A percentile compares a stretch with the other conserved stretches of the same genome.
Evolutionary conservation across 345 rosid species (phyloP).

Genomic region (Trapa bicornis): DNA sequence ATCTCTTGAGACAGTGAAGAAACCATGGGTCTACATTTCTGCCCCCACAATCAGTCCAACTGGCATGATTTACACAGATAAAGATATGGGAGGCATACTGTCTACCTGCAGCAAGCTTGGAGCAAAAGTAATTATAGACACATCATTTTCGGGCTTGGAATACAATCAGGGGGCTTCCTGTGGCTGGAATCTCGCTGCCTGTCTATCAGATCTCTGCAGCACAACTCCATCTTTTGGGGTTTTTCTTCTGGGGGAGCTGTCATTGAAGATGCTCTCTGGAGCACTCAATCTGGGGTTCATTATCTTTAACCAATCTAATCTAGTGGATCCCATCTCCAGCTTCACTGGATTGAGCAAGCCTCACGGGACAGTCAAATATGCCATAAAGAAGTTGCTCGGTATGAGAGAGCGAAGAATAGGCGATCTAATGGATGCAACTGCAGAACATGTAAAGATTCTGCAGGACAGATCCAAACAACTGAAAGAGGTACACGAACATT

Average conservation of each 20-base stretch:
- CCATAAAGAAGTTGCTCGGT: slow-evolving; percentile 70
- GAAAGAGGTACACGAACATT: slow-evolving; percentile 51
- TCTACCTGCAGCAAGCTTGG: slow-evolving; percentile 58
- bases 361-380: slow-evolving; percentile 69
- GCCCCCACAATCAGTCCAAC: slow-evolving; percentile 90
- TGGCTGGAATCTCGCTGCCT: slow-evolving; percentile 47
- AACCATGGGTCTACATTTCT: slow-evolving; percentile 84
- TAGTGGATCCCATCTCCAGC: slow-evolving; percentile 47
- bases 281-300: slow-evolving; percentile 60
- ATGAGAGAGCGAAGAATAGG: slow-evolving; percentile 40
- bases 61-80: slow-evolving; percentile 60
- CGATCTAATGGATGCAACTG: slow-evolving; percentile 42
- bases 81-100: slow-evolving; percentile 54
- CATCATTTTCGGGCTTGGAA: slow-evolving; percentile 86
- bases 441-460: slow-evolving; percentile 32
- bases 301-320: slow-evolving; percentile 36
- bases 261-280: slow-evolving; percentile 63
- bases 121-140: slow-evolving; percentile 74
- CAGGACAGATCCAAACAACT: slow-evolving; percentile 51
- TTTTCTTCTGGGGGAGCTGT: slow-evolving; percentile 71
- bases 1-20: slow-evolving; percentile 41
- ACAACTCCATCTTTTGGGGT: slow-evolving; percentile 35
- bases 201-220: slow-evolving; percentile 25
- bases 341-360: slow-evolving; percentile 83
- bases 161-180: slow-evolving; percentile 43